phyloP scores from a whole-genome alignment of 805 yeast genomes.

The Pichia thaimueangensis region DNA sequence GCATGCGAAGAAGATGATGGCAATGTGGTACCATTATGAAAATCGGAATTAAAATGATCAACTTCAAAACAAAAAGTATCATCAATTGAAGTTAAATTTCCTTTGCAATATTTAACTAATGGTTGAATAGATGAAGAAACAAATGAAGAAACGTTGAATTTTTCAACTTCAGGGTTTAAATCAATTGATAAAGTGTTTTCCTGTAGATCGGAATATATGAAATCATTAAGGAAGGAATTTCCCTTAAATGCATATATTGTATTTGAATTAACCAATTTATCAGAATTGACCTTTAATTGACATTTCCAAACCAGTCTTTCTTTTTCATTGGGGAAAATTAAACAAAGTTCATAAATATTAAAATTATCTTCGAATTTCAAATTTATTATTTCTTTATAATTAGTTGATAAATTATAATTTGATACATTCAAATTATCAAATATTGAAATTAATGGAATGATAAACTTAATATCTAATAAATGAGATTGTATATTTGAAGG shows the following conservation, averaged over 20 bases:
- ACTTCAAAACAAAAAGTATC: conserved; percentile 4
- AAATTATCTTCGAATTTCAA: conserved; percentile 39
- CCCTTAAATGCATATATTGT: conserved; percentile 18
- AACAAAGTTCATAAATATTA: conserved; percentile 39
- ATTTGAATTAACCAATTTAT: conserved; percentile 17
- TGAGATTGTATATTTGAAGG: conserved; percentile 17
- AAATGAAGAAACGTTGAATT: conserved; percentile 6
- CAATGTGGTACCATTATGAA: too few relatives aligned
- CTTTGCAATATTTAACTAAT: not conserved
- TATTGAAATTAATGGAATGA: conserved; percentile 40
- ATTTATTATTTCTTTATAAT: conserved; percentile 33
- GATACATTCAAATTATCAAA: conserved; percentile 8
- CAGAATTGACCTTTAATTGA: conserved; percentile 12
- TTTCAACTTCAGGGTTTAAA: conserved; percentile 9
- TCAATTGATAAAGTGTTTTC: conserved; percentile 13
- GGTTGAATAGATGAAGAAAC: conserved; percentile 5
- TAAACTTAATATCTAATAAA: conserved; percentile 34
- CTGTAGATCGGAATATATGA: conserved; percentile 19
- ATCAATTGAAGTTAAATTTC: too few relatives aligned
- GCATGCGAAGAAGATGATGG: too few relatives aligned
- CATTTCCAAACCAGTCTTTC: conserved; percentile 41
- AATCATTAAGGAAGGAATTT: conserved; percentile 22
- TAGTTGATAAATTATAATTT: conserved; percentile 20
- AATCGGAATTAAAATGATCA: conserved; percentile 6
- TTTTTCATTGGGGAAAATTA: conserved; percentile 26